phyloP scores from a whole-genome alignment of 2,329 filamentous ascomycete species.

The Fusarium foetens region DNA sequence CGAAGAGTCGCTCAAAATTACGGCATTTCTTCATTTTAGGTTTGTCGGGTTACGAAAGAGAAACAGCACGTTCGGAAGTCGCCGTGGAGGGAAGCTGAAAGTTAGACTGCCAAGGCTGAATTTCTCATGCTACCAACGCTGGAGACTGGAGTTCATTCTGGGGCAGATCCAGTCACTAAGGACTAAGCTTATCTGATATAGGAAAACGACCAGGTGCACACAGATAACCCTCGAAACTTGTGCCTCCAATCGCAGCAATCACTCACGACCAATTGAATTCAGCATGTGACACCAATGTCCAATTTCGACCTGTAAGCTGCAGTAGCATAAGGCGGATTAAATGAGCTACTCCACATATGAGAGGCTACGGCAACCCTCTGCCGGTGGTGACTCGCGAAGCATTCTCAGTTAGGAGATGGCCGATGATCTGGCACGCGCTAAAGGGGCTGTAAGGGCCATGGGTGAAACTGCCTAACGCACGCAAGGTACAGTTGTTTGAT shows the following conservation, averaged over 20 bases:
- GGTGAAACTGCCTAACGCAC: constrained; percentile 1
- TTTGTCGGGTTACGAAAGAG: not conserved
- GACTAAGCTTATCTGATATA: not conserved
- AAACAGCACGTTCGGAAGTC: not conserved
- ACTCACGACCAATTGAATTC: not conserved
- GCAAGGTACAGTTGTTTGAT: not conserved
- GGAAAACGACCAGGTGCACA: not conserved
- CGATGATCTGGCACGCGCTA: not conserved
- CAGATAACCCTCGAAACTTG: not conserved
- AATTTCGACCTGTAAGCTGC: not conserved
- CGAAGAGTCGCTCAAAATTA: not conserved
- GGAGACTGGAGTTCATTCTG: not conserved
- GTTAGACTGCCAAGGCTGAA: not conserved
- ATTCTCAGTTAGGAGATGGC: constrained; percentile 1
- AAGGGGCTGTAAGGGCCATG: not conserved
- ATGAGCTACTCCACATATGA: not conserved
- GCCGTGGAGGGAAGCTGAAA: not conserved
- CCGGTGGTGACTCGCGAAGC: not conserved
- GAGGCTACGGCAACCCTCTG: not conserved
- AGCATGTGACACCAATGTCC: not conserved
- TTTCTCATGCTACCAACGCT: not conserved
- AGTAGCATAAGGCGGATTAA: not conserved
- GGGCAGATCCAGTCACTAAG: not conserved
- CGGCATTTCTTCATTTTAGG: not conserved
- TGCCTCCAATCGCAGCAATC: not conserved